Percentiles rank a stretch among this genome's conserved stretches.
These are phyloP conservation scores for Lentinula novae-zelandiae DNA, from an alignment of 1,284 basidiomycete species.

Conservation along the genomic window DNA sequence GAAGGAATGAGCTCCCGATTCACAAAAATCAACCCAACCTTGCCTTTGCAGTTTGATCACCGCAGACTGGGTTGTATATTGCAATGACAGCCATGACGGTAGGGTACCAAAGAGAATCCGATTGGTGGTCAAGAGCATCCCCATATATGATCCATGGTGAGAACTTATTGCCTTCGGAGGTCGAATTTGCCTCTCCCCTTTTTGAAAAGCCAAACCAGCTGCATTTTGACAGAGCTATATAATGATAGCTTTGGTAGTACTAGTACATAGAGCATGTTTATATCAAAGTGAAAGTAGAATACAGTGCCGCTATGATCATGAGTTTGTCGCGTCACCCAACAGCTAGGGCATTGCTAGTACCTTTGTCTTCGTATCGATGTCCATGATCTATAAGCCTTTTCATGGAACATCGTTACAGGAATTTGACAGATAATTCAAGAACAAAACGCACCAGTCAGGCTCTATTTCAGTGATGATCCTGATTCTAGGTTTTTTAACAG, in stretches of 20 bases:
- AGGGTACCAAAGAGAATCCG: too few species aligned
- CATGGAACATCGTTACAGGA: neutral
- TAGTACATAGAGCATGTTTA: too few species aligned
- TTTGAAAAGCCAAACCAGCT: too few species aligned
- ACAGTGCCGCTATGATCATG: too few species aligned
- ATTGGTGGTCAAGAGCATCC: too few species aligned
- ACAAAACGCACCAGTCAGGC: constrained; percentile 34
- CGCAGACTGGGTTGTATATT: constrained; percentile 45
- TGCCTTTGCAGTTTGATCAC: constrained; percentile 22
- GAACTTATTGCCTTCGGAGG: too few species aligned
- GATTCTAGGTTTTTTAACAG: neutral
- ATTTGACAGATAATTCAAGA: neutral
- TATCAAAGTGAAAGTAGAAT: too few species aligned
- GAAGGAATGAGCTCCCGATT: neutral
- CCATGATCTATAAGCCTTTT: constrained; percentile 37
- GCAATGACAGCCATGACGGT: constrained; percentile 25
- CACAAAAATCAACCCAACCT: neutral
- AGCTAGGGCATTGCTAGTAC: neutral
- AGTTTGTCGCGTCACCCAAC: neutral
- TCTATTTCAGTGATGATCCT: constrained; percentile 22
- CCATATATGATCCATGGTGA: too few species aligned
- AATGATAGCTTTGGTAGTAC: too few species aligned
- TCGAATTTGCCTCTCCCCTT: too few species aligned
- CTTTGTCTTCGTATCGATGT: constrained; percentile 27
- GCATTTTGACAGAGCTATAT: too few species aligned